Percentiles rank a stretch among this genome's conserved stretches.
These are phyloP conservation scores for Euphorbia pulcherrima DNA, from an alignment of 345 rosid genomes.

Conservation along the genomic window DNA sequence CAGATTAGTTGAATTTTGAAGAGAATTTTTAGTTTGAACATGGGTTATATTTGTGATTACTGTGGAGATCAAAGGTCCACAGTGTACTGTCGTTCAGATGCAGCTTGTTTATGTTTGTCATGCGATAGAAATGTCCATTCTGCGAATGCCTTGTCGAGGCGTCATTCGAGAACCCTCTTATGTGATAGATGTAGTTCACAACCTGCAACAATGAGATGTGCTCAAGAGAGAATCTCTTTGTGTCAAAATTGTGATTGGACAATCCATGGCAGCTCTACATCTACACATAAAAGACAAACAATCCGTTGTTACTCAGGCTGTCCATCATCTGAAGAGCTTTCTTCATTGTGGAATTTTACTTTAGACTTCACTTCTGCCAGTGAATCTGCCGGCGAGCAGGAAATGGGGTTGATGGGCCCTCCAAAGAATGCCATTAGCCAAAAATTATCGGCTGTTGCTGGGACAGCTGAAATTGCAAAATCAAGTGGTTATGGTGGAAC, in stretches of 20 bases:
- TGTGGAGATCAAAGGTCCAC: slow-evolving; percentile 87
- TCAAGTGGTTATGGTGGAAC: slow-evolving; percentile 39
- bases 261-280: slow-evolving; percentile 55
- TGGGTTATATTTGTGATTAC: slow-evolving; percentile 93
- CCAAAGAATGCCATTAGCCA: slow-evolving; percentile 34
- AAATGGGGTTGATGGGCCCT: slow-evolving; percentile 66
- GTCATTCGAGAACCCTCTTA: slow-evolving; percentile 79
- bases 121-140: slow-evolving; percentile 93
- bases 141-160: slow-evolving; percentile 85
- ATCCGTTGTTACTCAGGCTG: slow-evolving; percentile 84
- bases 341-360: slow-evolving; percentile 83
- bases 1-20: slow-evolving; percentile 14
- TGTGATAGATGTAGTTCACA: slow-evolving; percentile 90
- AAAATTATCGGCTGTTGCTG: slow-evolving; percentile 31
- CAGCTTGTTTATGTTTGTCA: slow-evolving; percentile 87
- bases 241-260: slow-evolving; percentile 98
- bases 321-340: slow-evolving; percentile 83
- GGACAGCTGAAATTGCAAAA: slow-evolving; percentile 24
- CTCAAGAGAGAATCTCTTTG: slow-evolving; percentile 67
- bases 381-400: slow-evolving; percentile 68
- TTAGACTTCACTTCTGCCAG: slow-evolving; percentile 43
- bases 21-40: slow-evolving; percentile 23
- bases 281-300: slow-evolving; percentile 67
- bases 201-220: slow-evolving; percentile 76
- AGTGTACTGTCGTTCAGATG: slow-evolving; percentile 94